Evolutionary conservation across 1,139 yeast genomes (phyloP), one percentile per base, ranked within the genome.

Genomic region (Dujonia santamariae): DNA sequence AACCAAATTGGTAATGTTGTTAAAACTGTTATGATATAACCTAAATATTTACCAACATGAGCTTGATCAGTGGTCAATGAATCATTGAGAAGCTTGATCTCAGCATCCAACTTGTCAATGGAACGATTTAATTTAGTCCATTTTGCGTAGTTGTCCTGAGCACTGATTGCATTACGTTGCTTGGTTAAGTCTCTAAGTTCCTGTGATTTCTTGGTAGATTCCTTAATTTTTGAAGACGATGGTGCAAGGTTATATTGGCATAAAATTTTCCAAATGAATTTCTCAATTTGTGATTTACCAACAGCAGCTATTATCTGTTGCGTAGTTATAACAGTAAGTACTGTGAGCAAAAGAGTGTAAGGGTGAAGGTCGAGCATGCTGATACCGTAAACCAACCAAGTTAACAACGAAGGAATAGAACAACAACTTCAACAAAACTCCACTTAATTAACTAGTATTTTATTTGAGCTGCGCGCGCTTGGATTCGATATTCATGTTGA

Each of bases 71-170:
- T 41, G 3, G 63, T 52, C 11, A 78, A 55, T 3, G 53, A 48
- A 14, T 58, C 56, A 32, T 63, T 71, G 37, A 76, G 51, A 12
- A 49, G 44, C 19, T 68, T 73, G 31, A 84, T 61, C 42, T 83
- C 78, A 8, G 61, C 65, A 34, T 69, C 67, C 36, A 85, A 54
- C 41, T 75, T 72, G 43, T 83, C 90, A 39, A 72, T 62, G 47
- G 73, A 75, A 33, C 98, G 73, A 50, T 87, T 90, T 43, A 90
- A 70, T 55, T 87, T 87, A 3, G 97, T 95, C 98, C 98, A 92
- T 50, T 76, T 81, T 31, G 97, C 97, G 56, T 90, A 92, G 49
- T 92, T 81, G 53, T 92, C 97, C 56, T 90, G 97, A 4, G 97
- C 94, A 41, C 88, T 78, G 12, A 90, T 74, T 7, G 71, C 50